Base-by-base conservation (phyloP, 257 asterid genomes). In the Nicotiana otophora region DNA sequence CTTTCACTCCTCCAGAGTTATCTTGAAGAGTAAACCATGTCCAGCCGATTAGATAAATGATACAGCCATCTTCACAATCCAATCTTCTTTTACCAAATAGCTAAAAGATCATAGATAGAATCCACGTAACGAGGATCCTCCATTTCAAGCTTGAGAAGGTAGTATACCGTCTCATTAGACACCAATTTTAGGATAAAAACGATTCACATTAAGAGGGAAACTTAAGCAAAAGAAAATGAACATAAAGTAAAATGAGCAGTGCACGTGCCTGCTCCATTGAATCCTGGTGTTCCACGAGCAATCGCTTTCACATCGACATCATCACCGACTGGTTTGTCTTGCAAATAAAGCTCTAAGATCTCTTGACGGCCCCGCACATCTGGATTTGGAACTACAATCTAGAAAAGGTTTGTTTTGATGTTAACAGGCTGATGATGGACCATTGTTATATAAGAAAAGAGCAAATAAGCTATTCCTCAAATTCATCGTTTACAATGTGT, bases 221-320 rank as follows among this genome's bases (percentile, higher is more conserved):
- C 61, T 72, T 12, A 42, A 72, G 10, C 54, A 79, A 61, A 79
- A 63, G 60, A 19, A 39, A 77, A 51, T 81, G 34, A 39, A 77
- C 61, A 28, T 4, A 53, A 61, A 30, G 30, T 54, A 83, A 70
- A 55, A 39, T 88, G 69, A 84, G 69, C 28, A 70, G 81, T 77
- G 82, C 19, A 39, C 36, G 53, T 91, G 77, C 99, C 99, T 92
- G 99, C 99, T 64, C 99, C 99, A 81, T 94, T 95, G 89, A 95
- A 95, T 83, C 98, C 98, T 70, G 98, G 98, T 83, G 99, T 96
- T 82, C 98, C 99, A 70, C 99, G 98, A 63, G 99, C 99, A 86
- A 96, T 94, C 76, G 94, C 88, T 82, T 90, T 93, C 81, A 94
- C 88, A 89, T 96, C 93, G 72, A 96, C 98, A 88, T 96, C 97